Evolutionary conservation across 176 grass and related monocot species (phyloP), one percentile per base, ranked within the genome.

Genomic region (Hordeum vulgare): DNA sequence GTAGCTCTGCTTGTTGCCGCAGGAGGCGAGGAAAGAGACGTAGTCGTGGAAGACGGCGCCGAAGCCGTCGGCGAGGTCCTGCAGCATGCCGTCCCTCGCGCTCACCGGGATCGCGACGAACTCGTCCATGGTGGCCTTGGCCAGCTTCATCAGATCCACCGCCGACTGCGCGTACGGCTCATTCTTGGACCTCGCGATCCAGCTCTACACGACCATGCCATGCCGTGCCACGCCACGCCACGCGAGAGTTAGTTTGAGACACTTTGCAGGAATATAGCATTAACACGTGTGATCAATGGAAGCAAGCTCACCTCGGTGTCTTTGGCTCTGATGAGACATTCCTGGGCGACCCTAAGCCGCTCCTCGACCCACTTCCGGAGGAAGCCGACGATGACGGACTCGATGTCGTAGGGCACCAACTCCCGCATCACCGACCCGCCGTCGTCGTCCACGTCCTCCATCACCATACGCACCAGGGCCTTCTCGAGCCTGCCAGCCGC

Each of bases 131-230:
- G 93, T 91, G 62, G 76, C 79, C 87, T 98, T 94, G 75, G 87
- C 91, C 33, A 95, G 13, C 91, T 94, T 95, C 93, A 95, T 88
- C 77, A 98, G 87, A 17, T 95, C 96, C 69, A 91, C 80, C 8
- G 89, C 93, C 2, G 96, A 95, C 7, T 93, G 96, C 28, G 96
- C 93, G 20, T 90, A 91, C 0, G 91, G 89, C 35, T 98, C 93
- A 0, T 45, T 84, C 79, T 95, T 95, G 8, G 91, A 89, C 74
- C 84, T 98, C 0, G 93, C 85, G 49, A 87, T 89, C 96, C 96
- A 98, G 54, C 89, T 98, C 96, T 98, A 9, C 83, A 60, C 12
- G 21, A 31, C 18, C 15, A 81, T 9, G 14, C 51, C 51, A 56
- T 14, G 20, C 18, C 9, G 58, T 6, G 64, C 24, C 45, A n/a